Evolutionary conservation across 176 grass and related monocot genomes (phyloP), one percentile per base, ranked within the genome.

Genomic region (Hyparrhenia diplandra): DNA sequence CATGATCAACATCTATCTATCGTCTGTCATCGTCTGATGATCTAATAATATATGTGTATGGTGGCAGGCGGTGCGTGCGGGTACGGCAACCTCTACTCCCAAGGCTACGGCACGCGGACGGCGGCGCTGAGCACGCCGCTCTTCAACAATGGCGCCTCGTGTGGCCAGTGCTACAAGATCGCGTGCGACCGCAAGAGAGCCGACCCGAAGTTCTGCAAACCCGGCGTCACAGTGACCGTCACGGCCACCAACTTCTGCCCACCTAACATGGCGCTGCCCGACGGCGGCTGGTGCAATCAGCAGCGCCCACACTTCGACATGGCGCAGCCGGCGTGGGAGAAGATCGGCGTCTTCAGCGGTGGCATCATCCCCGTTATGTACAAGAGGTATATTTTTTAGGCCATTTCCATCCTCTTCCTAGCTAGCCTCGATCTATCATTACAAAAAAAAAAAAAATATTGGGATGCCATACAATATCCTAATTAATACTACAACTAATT

Each of bases 231-330:
- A 20, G 88, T 90, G 2, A 78, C 76, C 59, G 34, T 94, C 28
- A 91, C 92, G 0, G 86, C 89, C 51, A 94, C 92, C 76, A 91
- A 94, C 45, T 91, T 94, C 79, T 94, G 92, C 70, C 92, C 92
- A 3, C 92, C 92, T 39, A 94, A 94, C 71, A 81, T 54, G 40
- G 92, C 61, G 0, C 89, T 91, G 24, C 89, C 92, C 17, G 72
- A 91, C 64, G 92, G 92, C 1, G 86, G 91, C 8, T 94, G 88
- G 85, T 94, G 91, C 83, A 94, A 94, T 51, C 83, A 88, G 5
- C 88, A 75, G 11, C 80, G 85, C 20, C 23, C 69, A 1, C 92
- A 94, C 63, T 94, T 94, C 2, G 88, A 94, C 73, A 92, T 95
- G 93, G 74, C 88, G 0, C 88, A 94, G 58, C 92, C 92, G 0